These are phyloP conservation scores for Paraphoma chrysanthemicola DNA, from an alignment of 2,329 filamentous ascomycete genomes.

Conservation along the genomic window DNA sequence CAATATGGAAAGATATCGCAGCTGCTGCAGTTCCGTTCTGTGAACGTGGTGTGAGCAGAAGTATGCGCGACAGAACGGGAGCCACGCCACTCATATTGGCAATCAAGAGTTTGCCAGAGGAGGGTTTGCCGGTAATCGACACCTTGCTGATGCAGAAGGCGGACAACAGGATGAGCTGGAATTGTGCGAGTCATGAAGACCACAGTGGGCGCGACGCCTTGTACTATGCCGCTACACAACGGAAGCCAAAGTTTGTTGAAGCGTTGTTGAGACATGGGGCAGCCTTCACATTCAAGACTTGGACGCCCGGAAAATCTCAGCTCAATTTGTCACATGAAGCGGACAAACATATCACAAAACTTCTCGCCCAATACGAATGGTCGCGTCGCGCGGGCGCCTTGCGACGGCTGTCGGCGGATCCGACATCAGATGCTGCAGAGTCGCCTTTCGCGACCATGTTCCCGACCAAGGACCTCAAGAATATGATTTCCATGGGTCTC, in stretches of 20 bases:
- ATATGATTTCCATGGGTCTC: constrained; percentile 34
- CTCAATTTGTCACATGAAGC: constrained; percentile 10
- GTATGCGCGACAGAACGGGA: constrained; percentile 40
- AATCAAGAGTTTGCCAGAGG: constrained; percentile 34
- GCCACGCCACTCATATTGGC: constrained; percentile 45
- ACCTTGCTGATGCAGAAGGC: constrained; percentile 26
- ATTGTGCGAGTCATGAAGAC: constrained; percentile 42
- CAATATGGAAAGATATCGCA: constrained; percentile 38
- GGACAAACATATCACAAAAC: constrained; percentile 26
- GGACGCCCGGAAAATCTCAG: constrained; percentile 20
- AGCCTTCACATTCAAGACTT: constrained; percentile 32
- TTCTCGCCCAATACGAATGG: constrained; percentile 39
- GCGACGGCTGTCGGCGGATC: constrained; percentile 19
- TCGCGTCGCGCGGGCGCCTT: constrained; percentile 23
- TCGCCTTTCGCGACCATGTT: constrained; percentile 24
- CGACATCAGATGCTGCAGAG: constrained; percentile 4
- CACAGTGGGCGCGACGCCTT: constrained; percentile 35
- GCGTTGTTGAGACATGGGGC: constrained; percentile 36
- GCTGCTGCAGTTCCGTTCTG: constrained; percentile 33
- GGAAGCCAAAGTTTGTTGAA: constrained; percentile 35
- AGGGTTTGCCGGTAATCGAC: constrained; percentile 37
- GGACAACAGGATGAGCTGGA: constrained; percentile 24
- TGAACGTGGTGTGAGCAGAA: constrained; percentile 38
- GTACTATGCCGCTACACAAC: constrained; percentile 34
- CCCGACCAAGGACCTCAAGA: constrained; percentile 24